Percentiles rank a stretch among this genome's conserved stretches.
Conservation (phyloP, 208 protist genomes). For the Wallacemonas rigidus region DNA sequence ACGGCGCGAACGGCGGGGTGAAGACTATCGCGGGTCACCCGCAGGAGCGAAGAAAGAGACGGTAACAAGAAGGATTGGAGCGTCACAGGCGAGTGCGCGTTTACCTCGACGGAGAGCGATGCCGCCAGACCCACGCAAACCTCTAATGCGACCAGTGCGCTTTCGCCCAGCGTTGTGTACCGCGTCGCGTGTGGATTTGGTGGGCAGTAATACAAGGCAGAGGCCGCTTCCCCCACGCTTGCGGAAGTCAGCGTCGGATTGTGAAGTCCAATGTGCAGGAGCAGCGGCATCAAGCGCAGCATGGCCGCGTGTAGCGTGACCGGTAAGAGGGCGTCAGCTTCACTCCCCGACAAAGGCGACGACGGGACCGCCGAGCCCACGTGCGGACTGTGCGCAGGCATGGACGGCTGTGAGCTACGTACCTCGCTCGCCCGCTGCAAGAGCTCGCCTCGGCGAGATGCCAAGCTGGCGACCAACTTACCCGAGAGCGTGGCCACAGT, state of each 20-base stretch:
- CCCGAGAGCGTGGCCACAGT: slow-evolving; percentile 62
- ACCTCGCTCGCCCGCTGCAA: neutral
- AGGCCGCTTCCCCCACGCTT: slow-evolving; percentile 43
- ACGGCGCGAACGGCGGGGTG: slow-evolving; percentile 61
- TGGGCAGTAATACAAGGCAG: slow-evolving; percentile 58
- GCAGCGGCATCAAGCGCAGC: slow-evolving; percentile 40
- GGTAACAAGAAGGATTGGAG: slow-evolving; percentile 52
- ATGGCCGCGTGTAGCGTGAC: slow-evolving; percentile 23
- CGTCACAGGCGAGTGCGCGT: slow-evolving; percentile 17
- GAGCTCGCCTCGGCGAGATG: slow-evolving; percentile 32
- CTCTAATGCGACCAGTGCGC: slow-evolving; percentile 63
- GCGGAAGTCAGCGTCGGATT: slow-evolving; percentile 70
- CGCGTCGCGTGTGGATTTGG: slow-evolving; percentile 49
- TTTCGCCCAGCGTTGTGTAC: slow-evolving; percentile 80
- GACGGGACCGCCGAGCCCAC: neutral
- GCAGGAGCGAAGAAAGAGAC: slow-evolving; percentile 41
- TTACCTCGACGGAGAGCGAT: neutral
- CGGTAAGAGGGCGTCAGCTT: neutral
- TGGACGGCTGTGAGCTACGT: too few species aligned
- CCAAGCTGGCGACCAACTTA: slow-evolving; percentile 61
- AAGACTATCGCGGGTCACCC: slow-evolving; percentile 61
- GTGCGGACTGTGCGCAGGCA: too few species aligned
- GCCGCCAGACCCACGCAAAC: slow-evolving; percentile 44
- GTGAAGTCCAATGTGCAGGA: slow-evolving; percentile 55
- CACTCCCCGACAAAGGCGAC: neutral